Percentiles rank a stretch among this genome's conserved stretches.
These are phyloP conservation scores for Globisporangium parvum DNA, from an alignment of 352 stramenopile genomes.

Conservation along the genomic window DNA sequence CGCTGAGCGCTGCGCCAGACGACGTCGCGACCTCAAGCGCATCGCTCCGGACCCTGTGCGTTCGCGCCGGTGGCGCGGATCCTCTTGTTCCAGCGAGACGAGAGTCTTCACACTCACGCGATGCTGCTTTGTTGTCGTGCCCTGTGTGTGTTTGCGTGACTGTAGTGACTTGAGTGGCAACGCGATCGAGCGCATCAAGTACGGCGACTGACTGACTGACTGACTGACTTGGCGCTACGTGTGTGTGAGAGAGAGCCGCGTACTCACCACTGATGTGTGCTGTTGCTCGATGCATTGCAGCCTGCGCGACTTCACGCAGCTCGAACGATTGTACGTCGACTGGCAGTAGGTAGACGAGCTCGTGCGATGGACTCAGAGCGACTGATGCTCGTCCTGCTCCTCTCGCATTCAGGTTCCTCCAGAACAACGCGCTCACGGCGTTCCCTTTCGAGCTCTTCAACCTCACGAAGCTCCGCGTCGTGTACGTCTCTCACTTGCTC, in stretches of 20 bases:
- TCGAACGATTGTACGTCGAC: conserved; percentile 13
- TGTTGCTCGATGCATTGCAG: background rate
- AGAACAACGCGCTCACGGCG: conserved; percentile 16
- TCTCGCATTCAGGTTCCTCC: conserved; percentile 8
- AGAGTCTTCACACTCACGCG: background rate
- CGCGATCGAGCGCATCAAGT: conserved; percentile 9
- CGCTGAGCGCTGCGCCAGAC: background rate
- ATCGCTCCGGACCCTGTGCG: conserved; percentile 8
- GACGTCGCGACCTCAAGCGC: background rate
- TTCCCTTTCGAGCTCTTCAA: conserved; percentile 16
- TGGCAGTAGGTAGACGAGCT: too few species aligned
- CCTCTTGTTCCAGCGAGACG: too few species aligned
- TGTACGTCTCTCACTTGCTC: conserved; percentile 10
- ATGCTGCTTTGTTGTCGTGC: background rate
- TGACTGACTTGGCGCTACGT: too few species aligned
- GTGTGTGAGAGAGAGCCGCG: too few species aligned
- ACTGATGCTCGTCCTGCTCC: background rate
- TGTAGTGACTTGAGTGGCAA: conserved; percentile 14
- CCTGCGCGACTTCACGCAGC: conserved; percentile 7
- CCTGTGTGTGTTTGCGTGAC: background rate
- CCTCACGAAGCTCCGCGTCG: conserved; percentile 3
- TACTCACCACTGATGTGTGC: too few species aligned
- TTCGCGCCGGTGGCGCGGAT: background rate
- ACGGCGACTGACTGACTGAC: too few species aligned
- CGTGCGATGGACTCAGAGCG: too few species aligned